A percentile compares a stretch with the other conserved stretches of the same genome.
phyloP scores from a whole-genome alignment of 2,329 filamentous ascomycete genomes.

The Fusarium burgessii region DNA sequence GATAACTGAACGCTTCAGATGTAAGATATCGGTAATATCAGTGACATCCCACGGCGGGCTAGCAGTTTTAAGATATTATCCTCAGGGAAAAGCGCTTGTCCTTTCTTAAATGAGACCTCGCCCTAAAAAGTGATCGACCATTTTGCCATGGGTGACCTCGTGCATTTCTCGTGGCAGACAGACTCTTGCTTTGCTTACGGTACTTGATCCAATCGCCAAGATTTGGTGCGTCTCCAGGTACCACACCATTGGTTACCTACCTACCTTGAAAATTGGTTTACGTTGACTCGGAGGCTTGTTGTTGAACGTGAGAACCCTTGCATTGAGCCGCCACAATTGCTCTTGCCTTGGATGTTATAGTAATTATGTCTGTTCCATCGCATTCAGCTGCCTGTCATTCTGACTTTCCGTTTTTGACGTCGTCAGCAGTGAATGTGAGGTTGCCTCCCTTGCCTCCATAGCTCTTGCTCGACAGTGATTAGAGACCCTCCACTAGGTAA shows the following conservation, averaged over 20 bases:
- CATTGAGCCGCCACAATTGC: conserved; percentile 14
- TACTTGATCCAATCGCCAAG: conserved; percentile 21
- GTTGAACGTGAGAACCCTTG: conserved; percentile 27
- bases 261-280: background rate
- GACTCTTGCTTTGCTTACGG: conserved; percentile 13
- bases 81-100: conserved; percentile 23
- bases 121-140: conserved; percentile 33
- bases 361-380: background rate
- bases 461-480: background rate
- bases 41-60: conserved; percentile 5
- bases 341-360: conserved; percentile 12
- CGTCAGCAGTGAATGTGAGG: conserved; percentile 3
- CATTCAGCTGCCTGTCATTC: conserved; percentile 19
- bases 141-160: conserved; percentile 20
- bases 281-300: conserved; percentile 28
- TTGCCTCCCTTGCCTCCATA: background rate
- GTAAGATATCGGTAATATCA: background rate
- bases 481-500: background rate
- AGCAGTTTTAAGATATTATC: conserved; percentile 20
- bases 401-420: background rate
- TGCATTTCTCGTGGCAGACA: conserved; percentile 37
- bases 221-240: conserved; percentile 19
- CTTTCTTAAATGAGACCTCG: conserved; percentile 13
- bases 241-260: background rate
- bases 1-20: background rate